These are phyloP conservation scores for Saururus chinensis DNA, from an alignment of 164 flowering plant species.

Conservation along the genomic window DNA sequence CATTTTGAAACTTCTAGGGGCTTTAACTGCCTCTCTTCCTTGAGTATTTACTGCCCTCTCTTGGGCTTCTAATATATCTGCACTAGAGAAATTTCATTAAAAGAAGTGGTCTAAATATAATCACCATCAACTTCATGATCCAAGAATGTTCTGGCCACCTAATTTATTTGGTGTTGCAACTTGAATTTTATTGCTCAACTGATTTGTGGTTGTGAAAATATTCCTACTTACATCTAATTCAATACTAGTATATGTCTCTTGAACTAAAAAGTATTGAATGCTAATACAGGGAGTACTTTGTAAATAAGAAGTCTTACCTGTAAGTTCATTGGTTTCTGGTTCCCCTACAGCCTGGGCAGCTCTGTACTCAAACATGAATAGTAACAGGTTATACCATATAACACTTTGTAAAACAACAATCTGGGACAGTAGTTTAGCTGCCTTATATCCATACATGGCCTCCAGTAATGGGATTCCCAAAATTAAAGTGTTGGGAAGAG, in stretches of 20 bases:
- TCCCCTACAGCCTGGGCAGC: slow-evolving; percentile 26
- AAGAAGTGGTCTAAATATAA: slow-evolving; percentile 4
- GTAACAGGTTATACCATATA: slow-evolving; percentile 64
- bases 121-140: not conserved
- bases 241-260: not conserved
- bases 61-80: slow-evolving; percentile 29
- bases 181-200: not conserved
- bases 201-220: too few relatives aligned
- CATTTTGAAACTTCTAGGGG: slow-evolving; percentile 19
- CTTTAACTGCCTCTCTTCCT: slow-evolving; percentile 20
- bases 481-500: slow-evolving; percentile 71
- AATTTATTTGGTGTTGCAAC: not conserved
- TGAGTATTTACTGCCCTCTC: slow-evolving; percentile 17
- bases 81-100: slow-evolving; percentile 4
- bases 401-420: slow-evolving; percentile 63
- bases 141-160: not conserved
- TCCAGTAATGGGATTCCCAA: slow-evolving; percentile 67
- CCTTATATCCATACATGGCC: slow-evolving; percentile 68
- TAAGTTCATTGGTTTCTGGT: slow-evolving; percentile 16
- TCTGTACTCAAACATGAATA: slow-evolving; percentile 58
- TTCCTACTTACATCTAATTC: not conserved
- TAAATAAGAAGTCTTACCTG: slow-evolving; percentile 26
- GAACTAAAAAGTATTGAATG: too few relatives aligned
- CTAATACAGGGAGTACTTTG: too few relatives aligned
- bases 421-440: slow-evolving; percentile 45